A percentile compares a stretch with the other conserved stretches of the same genome.
These are phyloP conservation scores for Calonectria fujianensis DNA, from an alignment of 2,329 filamentous ascomycete species.

Conservation along the genomic window DNA sequence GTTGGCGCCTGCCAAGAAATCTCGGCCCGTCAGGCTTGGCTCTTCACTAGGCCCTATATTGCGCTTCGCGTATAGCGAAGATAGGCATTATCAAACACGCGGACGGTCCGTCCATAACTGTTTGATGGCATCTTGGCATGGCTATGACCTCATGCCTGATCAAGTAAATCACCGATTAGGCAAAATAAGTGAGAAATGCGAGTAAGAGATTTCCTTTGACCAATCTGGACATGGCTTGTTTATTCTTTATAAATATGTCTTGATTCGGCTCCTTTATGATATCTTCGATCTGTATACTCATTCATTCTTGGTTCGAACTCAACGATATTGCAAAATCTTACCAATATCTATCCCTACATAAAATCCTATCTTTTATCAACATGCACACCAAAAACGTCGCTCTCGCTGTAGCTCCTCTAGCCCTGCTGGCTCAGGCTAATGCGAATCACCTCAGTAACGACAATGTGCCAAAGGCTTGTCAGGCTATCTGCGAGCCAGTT, in stretches of 20 bases:
- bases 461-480: neutral
- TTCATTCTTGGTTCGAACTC: neutral
- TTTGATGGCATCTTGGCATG: neutral
- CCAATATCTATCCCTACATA: neutral
- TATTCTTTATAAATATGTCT: neutral
- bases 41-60: neutral
- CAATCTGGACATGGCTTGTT: neutral
- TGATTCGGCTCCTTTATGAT: neutral
- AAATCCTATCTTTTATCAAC: neutral
- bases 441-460: neutral
- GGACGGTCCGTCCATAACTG: neutral
- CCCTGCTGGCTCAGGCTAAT: neutral
- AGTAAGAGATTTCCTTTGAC: neutral
- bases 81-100: neutral
- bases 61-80: neutral
- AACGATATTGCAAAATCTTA: neutral
- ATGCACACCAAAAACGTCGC: neutral
- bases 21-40: neutral
- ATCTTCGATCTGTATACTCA: neutral
- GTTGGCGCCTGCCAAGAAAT: neutral
- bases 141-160: neutral
- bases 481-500: neutral
- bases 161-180: neutral
- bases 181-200: neutral
- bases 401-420: neutral